Conservation (phyloP, 345 rosid species). For the rapeseed (Brassica napus) region DNA sequence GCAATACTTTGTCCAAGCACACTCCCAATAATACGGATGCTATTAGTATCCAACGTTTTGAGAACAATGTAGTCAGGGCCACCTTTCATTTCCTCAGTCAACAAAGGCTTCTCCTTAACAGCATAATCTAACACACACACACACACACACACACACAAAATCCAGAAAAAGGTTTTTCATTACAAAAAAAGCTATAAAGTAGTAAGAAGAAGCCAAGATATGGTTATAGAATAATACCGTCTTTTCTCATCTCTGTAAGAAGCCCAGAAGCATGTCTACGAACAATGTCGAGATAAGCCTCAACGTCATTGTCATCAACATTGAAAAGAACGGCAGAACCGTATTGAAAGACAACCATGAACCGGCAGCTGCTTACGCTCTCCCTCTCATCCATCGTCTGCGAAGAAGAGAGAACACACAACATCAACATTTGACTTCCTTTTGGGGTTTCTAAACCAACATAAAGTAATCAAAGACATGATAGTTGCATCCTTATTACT, state of each 20-base stretch:
- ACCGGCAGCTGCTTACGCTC: slow-evolving; percentile 48
- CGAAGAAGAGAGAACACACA: slow-evolving; percentile 18
- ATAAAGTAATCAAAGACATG: slow-evolving; percentile 4
- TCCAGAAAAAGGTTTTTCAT: not conserved
- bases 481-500: too few relatives aligned
- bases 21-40: slow-evolving; percentile 84
- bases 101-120: slow-evolving; percentile 75
- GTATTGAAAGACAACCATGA: slow-evolving; percentile 88
- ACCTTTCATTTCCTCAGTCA: slow-evolving; percentile 77
- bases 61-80: slow-evolving; percentile 79
- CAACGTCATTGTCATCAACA: slow-evolving; percentile 70
- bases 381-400: slow-evolving; percentile 56
- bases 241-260: slow-evolving; percentile 79
- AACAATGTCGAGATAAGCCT: slow-evolving; percentile 61
- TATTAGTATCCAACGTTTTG: slow-evolving; percentile 74
- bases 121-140: slow-evolving; percentile 63
- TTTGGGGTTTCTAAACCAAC: not conserved
- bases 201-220: not conserved
- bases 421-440: slow-evolving; percentile 18
- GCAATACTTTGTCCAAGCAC: slow-evolving; percentile 97
- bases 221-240: slow-evolving; percentile 50
- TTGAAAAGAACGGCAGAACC: slow-evolving; percentile 93
- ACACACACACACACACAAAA: slow-evolving; percentile 14
- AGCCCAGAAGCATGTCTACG: slow-evolving; percentile 75
- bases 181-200: not conserved